Evolutionary conservation across 2,329 filamentous ascomycete species (phyloP), one percentile per base, ranked within the genome.

Genomic region (Penicillium sclerotiorum): DNA sequence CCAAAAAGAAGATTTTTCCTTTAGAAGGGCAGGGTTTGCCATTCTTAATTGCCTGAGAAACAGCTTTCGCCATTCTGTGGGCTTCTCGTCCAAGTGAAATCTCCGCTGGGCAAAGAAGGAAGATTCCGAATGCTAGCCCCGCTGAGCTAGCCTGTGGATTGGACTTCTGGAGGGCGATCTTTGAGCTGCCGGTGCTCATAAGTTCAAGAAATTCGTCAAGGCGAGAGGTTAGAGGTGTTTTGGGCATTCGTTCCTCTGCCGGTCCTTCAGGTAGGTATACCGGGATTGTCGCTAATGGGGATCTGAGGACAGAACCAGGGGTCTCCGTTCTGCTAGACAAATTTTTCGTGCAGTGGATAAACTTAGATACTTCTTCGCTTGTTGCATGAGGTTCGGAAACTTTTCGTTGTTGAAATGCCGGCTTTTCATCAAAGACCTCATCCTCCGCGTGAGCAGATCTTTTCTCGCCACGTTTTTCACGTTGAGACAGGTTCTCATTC

Each of bases 1-100:
- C 56, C 9, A 74, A 59, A 37, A 74, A 61, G 35, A 73, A 62
- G 4, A 74, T 60, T 21, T 59, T 65, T 13, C 68, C 71, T 2
- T 33, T 48, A 11, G 28, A 23, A 6, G 60, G 50, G 40, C 11
- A 12, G 12, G 32, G 13, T 8, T 36, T 17, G n/a, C 21, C 38
- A 17, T 22, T 15, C 8, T 49, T 33, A 6, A 65, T 35, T 4
- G 22, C 15, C 2, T 47, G 37, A 41, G 49, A 53, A 41, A 66
- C 40, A 2, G 41, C 30, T 35, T 55, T 60, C 25, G 47, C 60
- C n/a, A 62, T 32, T 9, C 56, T 47, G 32, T 60, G 55, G n/a
- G 68, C 62, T 44, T 58, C 59, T 47, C 25, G 52, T 11, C 59
- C 64, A 5, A 65, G 53, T 1, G 47, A 52, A 23, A 13, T 53